A percentile compares a stretch with the other conserved stretches of the same genome.
These are phyloP conservation scores for Athelia sp. DNA, from an alignment of 1,284 basidiomycete species.

Conservation along the genomic window DNA sequence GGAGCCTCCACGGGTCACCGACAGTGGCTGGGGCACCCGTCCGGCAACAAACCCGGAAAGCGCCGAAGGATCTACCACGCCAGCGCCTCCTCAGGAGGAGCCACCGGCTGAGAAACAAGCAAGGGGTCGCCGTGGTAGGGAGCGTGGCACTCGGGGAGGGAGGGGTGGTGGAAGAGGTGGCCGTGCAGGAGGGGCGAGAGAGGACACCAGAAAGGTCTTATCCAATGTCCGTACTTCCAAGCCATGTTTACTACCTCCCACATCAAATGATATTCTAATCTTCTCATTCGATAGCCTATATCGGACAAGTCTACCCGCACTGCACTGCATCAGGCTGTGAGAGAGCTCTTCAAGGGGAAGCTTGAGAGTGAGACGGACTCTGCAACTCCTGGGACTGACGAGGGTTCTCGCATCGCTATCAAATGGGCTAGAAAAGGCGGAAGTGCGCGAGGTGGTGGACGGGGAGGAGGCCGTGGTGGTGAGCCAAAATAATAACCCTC, in stretches of 20 bases:
- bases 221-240: conserved; percentile 60
- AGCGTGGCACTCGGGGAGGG: conserved; percentile 36
- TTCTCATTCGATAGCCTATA: conserved; percentile 58
- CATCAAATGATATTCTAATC: conserved; percentile 12
- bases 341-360: conserved; percentile 78
- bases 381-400: conserved; percentile 42
- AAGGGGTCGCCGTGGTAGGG: conserved; percentile 28
- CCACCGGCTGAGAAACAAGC: conserved; percentile 27
- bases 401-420: conserved; percentile 67
- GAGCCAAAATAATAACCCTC: background rate
- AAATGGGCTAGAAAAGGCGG: conserved; percentile 61
- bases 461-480: conserved; percentile 34
- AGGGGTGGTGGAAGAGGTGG: conserved; percentile 41
- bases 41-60: conserved; percentile 25
- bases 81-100: conserved; percentile 18
- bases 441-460: conserved; percentile 31
- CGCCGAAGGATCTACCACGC: conserved; percentile 16
- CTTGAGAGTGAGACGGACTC: conserved; percentile 79
- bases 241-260: conserved; percentile 10
- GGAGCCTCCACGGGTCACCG: conserved; percentile 61
- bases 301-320: conserved; percentile 78
- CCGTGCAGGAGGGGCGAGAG: conserved; percentile 32
- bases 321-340: conserved; percentile 75
- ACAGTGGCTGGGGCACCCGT: conserved; percentile 63
- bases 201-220: conserved; percentile 71